phyloP scores from a whole-genome alignment of 495 filamentous ascomycete species.

The Bryoglossum gracile region DNA sequence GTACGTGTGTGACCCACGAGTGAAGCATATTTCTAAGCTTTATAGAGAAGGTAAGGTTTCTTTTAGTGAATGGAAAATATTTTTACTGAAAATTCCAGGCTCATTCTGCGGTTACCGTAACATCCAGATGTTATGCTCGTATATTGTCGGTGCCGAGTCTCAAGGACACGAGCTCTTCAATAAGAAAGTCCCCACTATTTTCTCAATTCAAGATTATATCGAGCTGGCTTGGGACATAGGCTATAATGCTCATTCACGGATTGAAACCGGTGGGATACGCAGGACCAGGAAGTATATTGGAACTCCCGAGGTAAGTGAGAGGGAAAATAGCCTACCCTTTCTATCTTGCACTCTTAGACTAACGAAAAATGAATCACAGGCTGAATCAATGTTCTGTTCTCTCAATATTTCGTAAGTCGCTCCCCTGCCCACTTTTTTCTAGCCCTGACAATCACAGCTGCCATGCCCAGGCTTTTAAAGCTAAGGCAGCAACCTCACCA shows the following conservation, averaged over 20 bases:
- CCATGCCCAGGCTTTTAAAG: constrained; percentile 42
- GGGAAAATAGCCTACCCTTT: not conserved
- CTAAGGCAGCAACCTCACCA: constrained; percentile 6
- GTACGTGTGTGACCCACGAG: constrained; percentile 71
- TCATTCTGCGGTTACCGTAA: constrained; percentile 98
- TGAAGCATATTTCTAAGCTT: constrained; percentile 77
- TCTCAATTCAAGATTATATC: constrained; percentile 81
- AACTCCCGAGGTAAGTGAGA: constrained; percentile 66
- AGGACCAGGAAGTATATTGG: constrained; percentile 95
- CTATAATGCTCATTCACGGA: constrained; percentile 63
- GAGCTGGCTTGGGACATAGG: constrained; percentile 86
- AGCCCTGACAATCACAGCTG: constrained; percentile 33
- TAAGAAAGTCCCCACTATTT: constrained; percentile 63
- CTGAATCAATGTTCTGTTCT: constrained; percentile 68
- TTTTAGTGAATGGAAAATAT: not conserved
- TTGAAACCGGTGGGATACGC: constrained; percentile 80
- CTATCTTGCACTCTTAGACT: not conserved
- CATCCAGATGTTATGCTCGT: constrained; percentile 88
- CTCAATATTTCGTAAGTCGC: constrained; percentile 55
- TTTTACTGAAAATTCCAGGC: constrained; percentile 34
- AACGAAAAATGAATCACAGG: constrained; percentile 41
- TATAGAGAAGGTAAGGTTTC: constrained; percentile 50
- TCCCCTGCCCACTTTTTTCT: not conserved
- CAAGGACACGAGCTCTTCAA: constrained; percentile 54
- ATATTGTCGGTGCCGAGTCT: constrained; percentile 52